Evolutionary conservation across 352 stramenopile genomes (phyloP), one percentile per base, ranked within the genome.

Genomic region (Phytophthora pini): DNA sequence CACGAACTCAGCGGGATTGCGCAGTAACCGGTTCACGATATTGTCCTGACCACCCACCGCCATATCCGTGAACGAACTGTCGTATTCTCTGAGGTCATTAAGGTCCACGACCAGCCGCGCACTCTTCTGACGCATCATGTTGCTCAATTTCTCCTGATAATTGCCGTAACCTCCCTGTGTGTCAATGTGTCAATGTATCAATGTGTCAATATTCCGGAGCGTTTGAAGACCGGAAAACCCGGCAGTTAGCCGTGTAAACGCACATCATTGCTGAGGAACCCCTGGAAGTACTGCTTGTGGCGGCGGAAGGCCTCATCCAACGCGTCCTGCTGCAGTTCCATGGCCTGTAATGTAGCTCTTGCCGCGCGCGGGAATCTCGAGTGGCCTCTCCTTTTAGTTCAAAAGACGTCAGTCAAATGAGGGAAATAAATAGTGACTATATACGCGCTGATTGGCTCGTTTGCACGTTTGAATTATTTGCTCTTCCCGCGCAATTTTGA

Each of bases 51-150:
- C 70, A 62, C 61, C 73, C 39, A 80, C 75, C 24, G 80, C 79
- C 32, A 76, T 45, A 67, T 90, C 77, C 38, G 77, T 83, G 70
- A 97, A 93, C 41, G 83, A 79, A 40, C 82, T 85, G 76, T 98
- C 91, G 74, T 97, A 97, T 59, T 95, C 87, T 55, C 91, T 80
- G 39, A 98, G 70, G 60, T 98, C 87, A 63, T 97, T 97, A 8
- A 98, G 77, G 64, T 97, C 87, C 36, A 98, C 78, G 9, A 94
- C 65, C 10, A 98, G 72, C 6, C 93, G 84, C 50, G 74, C 61
- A 46, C 54, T 67, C 48, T 93, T 90, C 51, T 90, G 74, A 56
- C 86, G 84, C 78, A 92, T 92, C 84, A 95, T 93, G 31, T 68
- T 82, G 48, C 82, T 83, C 56, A 96, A 68, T 57, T 93, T 93